Percentiles rank a stretch among this genome's conserved stretches.
Conservation (phyloP, 257 asterid genomes). For the Nicotiana paniculata region DNA sequence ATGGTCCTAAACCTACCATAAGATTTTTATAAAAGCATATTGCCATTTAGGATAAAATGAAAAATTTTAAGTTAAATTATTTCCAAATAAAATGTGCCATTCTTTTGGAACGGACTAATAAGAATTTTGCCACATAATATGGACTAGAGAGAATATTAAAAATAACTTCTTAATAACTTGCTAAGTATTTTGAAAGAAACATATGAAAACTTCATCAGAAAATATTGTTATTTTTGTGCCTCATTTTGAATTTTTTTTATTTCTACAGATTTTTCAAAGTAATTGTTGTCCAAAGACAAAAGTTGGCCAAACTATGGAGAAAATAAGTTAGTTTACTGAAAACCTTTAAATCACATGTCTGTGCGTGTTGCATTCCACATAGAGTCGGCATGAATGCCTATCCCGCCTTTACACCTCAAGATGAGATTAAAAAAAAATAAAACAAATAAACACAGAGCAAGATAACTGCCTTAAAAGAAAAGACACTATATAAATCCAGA, state of each 20-base stretch:
- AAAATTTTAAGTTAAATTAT: too few relatives aligned
- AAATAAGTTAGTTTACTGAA: not conserved
- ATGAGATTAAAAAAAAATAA: not conserved
- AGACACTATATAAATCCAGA: not conserved
- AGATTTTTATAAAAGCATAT: not conserved
- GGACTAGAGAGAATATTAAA: not conserved
- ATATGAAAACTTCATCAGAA: not conserved
- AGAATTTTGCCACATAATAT: not conserved
- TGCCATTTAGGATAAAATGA: not conserved
- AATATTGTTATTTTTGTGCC: not conserved
- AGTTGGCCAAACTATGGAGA: not conserved
- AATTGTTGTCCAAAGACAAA: not conserved
- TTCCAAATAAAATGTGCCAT: not conserved
- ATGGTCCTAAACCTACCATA: not conserved
- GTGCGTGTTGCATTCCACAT: not conserved
- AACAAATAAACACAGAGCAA: too few relatives aligned
- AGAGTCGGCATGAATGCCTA: not conserved
- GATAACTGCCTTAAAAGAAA: not conserved
- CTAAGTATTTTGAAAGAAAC: not conserved
- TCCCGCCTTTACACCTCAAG: not conserved
- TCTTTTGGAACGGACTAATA: not conserved
- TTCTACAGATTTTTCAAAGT: not conserved
- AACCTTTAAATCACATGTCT: not conserved
- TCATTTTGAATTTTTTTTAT: not conserved
- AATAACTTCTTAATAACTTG: not conserved